Percentiles rank a stretch among this genome's conserved stretches.
phyloP scores from a whole-genome alignment of 2,329 filamentous ascomycete species.

The Raffaelea deltoideospora region DNA sequence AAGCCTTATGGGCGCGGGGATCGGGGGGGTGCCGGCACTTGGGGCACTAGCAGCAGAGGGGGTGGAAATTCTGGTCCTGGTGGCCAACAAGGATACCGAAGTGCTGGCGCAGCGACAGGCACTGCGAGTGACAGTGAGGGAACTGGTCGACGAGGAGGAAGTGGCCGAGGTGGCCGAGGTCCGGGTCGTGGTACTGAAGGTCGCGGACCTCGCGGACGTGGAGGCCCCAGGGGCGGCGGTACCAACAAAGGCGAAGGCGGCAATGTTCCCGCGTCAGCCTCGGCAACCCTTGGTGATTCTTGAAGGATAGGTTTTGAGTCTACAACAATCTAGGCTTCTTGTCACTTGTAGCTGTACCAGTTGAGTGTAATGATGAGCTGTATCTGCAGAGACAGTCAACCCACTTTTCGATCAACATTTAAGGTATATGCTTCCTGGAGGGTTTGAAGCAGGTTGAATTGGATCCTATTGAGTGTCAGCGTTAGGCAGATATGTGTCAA shows the following conservation, averaged over 20 bases:
- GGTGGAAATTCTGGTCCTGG: constrained; percentile 32
- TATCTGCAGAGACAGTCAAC: too few relatives aligned
- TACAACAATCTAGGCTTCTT: too few relatives aligned
- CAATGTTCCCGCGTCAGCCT: constrained; percentile 34
- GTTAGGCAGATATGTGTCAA: too few relatives aligned
- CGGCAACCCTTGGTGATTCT: constrained; percentile 30
- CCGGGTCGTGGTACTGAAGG: constrained; percentile 36
- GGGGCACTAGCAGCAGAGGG: constrained; percentile 51
- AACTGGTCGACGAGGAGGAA: constrained; percentile 36
- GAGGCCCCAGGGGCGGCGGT: constrained; percentile 23
- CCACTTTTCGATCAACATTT: too few relatives aligned
- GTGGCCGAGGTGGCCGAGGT: constrained; percentile 38
- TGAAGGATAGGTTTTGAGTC: too few relatives aligned
- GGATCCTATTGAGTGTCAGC: too few relatives aligned
- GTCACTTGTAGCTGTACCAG: too few relatives aligned
- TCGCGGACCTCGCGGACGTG: constrained; percentile 39
- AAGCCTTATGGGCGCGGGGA: constrained; percentile 35
- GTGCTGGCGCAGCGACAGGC: constrained; percentile 64
- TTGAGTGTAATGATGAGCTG: too few relatives aligned
- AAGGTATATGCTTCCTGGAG: too few relatives aligned
- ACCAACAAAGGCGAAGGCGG: constrained; percentile 38
- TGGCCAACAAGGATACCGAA: constrained; percentile 63
- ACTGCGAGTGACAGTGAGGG: constrained; percentile 57
- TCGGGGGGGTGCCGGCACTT: constrained; percentile 47
- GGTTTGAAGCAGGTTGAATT: too few relatives aligned